Percentiles rank a stretch among this genome's conserved stretches.
Evolutionary conservation across 192 early-diverging fungal species (phyloP).

Genomic region (Lobosporangium transversale): DNA sequence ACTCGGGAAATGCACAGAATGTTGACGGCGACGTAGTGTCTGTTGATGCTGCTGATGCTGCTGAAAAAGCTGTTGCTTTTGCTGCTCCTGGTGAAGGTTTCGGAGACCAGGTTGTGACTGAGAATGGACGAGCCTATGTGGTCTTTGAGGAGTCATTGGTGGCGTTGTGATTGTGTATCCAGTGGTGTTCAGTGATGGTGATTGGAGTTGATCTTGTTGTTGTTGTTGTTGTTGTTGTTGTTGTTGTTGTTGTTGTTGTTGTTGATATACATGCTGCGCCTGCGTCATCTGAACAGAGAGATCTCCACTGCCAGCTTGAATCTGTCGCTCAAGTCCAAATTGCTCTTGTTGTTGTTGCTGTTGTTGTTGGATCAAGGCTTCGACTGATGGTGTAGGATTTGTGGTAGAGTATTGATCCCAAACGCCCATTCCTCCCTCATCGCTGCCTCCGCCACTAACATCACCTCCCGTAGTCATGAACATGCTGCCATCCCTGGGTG

Average conservation of each 20-base stretch:
- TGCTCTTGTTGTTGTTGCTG: slow-evolving; percentile 24
- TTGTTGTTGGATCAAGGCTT: slow-evolving; percentile 27
- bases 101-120: slow-evolving; percentile 46
- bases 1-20: slow-evolving; percentile 48
- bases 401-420: slow-evolving; percentile 32
- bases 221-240: slow-evolving; percentile 19
- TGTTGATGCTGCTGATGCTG: slow-evolving; percentile 41
- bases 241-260: slow-evolving; percentile 16
- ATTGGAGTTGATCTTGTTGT: slow-evolving; percentile 24
- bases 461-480: not conserved
- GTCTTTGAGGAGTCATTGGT: slow-evolving; percentile 31
- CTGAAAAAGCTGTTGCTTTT: slow-evolving; percentile 33
- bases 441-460: not conserved
- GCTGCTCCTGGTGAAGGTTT: slow-evolving; percentile 40
- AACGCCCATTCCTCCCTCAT: slow-evolving; percentile 4
- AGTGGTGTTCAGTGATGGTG: slow-evolving; percentile 11
- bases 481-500: slow-evolving; percentile 2
- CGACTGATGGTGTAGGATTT: slow-evolving; percentile 21
- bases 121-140: slow-evolving; percentile 38
- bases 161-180: slow-evolving; percentile 25
- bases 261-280: not conserved
- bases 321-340: too few species aligned
- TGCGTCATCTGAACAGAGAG: too few species aligned
- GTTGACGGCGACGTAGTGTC: slow-evolving; percentile 39
- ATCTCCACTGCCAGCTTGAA: not conserved